A percentile compares a stretch with the other conserved stretches of the same genome.
phyloP scores from a whole-genome alignment of 352 stramenopile genomes.

The Pythium volutum region DNA sequence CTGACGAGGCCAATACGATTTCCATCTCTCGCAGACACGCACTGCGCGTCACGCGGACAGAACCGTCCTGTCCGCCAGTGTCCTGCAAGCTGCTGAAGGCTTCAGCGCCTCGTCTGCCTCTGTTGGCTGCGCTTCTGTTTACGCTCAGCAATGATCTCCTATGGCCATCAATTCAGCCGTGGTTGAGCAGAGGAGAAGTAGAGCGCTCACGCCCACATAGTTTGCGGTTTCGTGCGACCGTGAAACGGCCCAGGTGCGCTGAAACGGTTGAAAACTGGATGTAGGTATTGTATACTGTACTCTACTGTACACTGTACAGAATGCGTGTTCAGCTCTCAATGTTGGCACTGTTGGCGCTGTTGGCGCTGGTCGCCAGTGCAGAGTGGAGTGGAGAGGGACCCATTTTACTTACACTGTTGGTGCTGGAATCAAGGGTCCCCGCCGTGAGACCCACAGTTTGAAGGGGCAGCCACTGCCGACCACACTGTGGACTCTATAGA shows the following conservation, averaged over 20 bases:
- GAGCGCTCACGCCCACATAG: not conserved
- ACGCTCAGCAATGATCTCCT: not conserved
- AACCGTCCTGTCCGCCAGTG: no score
- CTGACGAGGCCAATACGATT: not conserved
- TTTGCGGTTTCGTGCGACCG: conserved; percentile 1
- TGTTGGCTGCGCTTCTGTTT: not conserved
- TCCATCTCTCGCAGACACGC: not conserved
- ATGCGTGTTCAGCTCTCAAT: not conserved
- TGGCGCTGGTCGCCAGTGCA: not conserved
- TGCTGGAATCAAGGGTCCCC: no score
- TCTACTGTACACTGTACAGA: not conserved
- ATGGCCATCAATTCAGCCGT: not conserved
- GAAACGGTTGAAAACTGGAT: no score
- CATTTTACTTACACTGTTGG: not conserved
- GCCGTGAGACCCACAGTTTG: no score
- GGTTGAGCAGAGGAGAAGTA: not conserved
- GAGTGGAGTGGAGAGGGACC: not conserved
- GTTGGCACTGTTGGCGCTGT: not conserved
- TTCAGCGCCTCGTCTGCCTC: not conserved
- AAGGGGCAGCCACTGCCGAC: no score
- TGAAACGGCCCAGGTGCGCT: not conserved
- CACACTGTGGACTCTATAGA: no score
- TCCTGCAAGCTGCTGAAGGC: no score
- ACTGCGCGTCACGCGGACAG: not conserved
- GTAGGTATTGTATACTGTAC: no score